Percentiles rank a stretch among this genome's conserved stretches.
phyloP scores from a whole-genome alignment of 352 stramenopile genomes.

The Globisporangium spinosum region DNA sequence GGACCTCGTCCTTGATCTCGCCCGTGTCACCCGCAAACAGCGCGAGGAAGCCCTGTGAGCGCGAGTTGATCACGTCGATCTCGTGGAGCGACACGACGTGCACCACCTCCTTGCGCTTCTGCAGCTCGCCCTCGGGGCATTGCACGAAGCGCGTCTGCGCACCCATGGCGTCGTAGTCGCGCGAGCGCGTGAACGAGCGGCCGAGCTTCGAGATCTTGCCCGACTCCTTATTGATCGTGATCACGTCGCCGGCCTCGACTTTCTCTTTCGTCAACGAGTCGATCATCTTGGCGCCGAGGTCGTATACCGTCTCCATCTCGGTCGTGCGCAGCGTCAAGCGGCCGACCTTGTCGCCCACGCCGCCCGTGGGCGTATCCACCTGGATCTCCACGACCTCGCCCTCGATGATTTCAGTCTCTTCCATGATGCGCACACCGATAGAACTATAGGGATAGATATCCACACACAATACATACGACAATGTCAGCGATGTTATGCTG shows the following conservation, averaged over 20 bases:
- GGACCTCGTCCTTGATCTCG: constrained; percentile 98
- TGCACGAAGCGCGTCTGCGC: constrained; percentile 84
- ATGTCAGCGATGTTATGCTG: background rate
- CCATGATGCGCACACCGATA: constrained; percentile 98
- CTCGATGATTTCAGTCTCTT: constrained; percentile 99
- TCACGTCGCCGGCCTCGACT: constrained; percentile 97
- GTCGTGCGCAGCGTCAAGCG: constrained; percentile 97
- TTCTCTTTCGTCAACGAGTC: constrained; percentile 99
- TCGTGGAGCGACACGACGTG: constrained; percentile 98
- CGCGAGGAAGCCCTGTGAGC: constrained; percentile 98
- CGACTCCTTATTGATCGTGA: constrained; percentile 99
- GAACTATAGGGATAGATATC: constrained; percentile 28
- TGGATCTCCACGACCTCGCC: constrained; percentile 99
- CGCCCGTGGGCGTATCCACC: constrained; percentile 89
- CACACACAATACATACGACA: background rate
- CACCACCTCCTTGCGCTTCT: constrained; percentile 98
- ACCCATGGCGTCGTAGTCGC: constrained; percentile 99
- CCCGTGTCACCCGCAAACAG: constrained; percentile 99
- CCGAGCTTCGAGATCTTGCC: constrained; percentile 98
- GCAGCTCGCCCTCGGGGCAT: constrained; percentile 95
- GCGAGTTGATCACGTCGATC: constrained; percentile 99
- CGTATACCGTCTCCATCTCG: constrained; percentile 99
- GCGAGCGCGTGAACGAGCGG: constrained; percentile 94
- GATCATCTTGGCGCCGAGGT: constrained; percentile 99
- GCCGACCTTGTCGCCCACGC: constrained; percentile 81